Evolutionary conservation across 2,329 filamentous ascomycete species (phyloP), one percentile per base, ranked within the genome.

Genomic region (Stagonosporopsis rhizophila): DNA sequence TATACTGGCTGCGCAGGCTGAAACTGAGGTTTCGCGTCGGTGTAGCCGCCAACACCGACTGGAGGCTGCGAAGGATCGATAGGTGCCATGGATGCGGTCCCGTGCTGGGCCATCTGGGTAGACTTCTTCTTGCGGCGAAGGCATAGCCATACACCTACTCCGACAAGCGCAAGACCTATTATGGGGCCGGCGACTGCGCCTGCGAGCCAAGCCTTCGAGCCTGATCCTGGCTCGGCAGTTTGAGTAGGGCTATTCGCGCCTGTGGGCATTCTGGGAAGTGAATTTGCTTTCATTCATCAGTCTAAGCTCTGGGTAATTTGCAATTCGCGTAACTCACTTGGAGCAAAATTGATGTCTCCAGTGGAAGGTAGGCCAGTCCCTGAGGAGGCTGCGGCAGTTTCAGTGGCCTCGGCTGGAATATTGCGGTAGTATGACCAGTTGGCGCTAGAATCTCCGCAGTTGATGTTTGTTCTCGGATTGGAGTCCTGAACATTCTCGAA

Each of bases 151-250:
- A 65, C 38, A 17, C 60, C 51, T 32, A 41, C 42, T 6, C 59
- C 70, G 37, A 69, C 56, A 8, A 73, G 59, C 4, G 68, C 64
- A 19, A 73, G 58, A 25, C 67, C 69, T 34, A 67, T 23, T 19
- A 72, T 27, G 9, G 67, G 65, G 9, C 70, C 69, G 6, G 65
- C 57, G 6, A 72, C 67, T 7, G 60, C 68, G 17, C 70, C 70
- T 30, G 67, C 68, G 25, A 73, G 72, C 70, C 68, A 72, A 9
- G 64, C 65, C 51, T 72, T 72, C 12, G 65, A 69, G 8, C 46
- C 22, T n/a, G 60, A 56, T 2, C 32, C 35, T 34, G 40, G 27
- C 11, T 30, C 19, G 28, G 38, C 23, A 6, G 17, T 15, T 25
- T 15, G 49, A 2, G 35, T 20, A 20, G 45, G 23, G 4, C 2